phyloP scores from a whole-genome alignment of 2,329 filamentous ascomycete genomes.

The Colletotrichum cuscutae region DNA sequence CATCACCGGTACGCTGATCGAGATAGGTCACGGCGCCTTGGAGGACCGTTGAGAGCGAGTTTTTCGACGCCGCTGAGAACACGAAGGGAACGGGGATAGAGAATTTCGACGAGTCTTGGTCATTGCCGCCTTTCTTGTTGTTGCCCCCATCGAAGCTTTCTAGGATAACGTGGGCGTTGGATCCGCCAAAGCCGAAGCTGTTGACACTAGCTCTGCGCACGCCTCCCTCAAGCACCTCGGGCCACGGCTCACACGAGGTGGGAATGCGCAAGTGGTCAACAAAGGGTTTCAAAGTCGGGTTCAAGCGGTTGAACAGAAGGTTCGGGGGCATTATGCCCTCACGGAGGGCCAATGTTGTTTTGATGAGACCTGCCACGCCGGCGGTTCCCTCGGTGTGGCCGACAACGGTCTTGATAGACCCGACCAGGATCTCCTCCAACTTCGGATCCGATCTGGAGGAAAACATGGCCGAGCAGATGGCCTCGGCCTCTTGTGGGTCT shows the following conservation, averaged over 20 bases:
- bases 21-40: neutral
- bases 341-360: constrained; percentile 37
- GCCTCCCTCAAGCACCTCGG: neutral
- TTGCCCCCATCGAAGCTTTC: neutral
- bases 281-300: constrained; percentile 41
- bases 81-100: neutral
- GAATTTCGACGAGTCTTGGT: neutral
- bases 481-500: constrained; percentile 45
- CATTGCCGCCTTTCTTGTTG: neutral
- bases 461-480: constrained; percentile 37
- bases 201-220: constrained; percentile 35
- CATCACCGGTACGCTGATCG: neutral
- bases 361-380: constrained; percentile 42
- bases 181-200: constrained; percentile 57
- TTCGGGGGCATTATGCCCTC: constrained; percentile 42
- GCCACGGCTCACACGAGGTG: constrained; percentile 34
- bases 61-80: neutral
- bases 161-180: constrained; percentile 55
- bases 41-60: neutral
- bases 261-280: constrained; percentile 35
- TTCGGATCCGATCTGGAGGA: constrained; percentile 35
- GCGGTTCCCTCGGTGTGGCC: constrained; percentile 43
- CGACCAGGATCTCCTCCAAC: constrained; percentile 43
- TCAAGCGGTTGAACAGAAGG: constrained; percentile 42
- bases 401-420: constrained; percentile 43